Conservation (phyloP, 306 rosid genomes). For the Cicer cuneatum region DNA sequence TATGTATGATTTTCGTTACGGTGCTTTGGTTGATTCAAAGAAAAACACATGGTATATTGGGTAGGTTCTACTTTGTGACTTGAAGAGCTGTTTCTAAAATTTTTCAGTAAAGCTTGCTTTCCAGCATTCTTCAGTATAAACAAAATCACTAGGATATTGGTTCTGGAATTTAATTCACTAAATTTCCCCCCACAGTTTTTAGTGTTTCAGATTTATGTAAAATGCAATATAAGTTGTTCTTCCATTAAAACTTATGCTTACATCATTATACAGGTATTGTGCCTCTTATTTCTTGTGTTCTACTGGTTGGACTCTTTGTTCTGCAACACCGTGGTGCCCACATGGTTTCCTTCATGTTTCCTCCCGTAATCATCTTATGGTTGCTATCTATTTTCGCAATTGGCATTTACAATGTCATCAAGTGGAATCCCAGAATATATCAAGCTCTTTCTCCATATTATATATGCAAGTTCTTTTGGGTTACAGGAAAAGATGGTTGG, state of each 20-base stretch:
- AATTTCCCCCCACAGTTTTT: neutral
- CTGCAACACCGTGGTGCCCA: conserved; percentile 88
- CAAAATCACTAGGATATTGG: conserved; percentile 3
- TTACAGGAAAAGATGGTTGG: conserved; percentile 83
- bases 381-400: conserved; percentile 61
- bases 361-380: conserved; percentile 80
- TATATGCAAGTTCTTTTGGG: conserved; percentile 68
- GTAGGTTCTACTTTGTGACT: conserved; percentile 32
- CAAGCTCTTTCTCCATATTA: conserved; percentile 85
- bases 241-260: conserved; percentile 37
- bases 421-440: conserved; percentile 80
- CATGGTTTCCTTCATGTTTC: conserved; percentile 73
- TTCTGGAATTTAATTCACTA: conserved; percentile 26
- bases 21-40: conserved; percentile 31
- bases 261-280: conserved; percentile 58
- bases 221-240: conserved; percentile 30
- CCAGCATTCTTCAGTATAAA: conserved; percentile 19
- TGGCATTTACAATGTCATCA: conserved; percentile 76
- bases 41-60: conserved; percentile 21
- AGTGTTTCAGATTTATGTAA: neutral
- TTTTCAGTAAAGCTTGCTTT: conserved; percentile 31
- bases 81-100: conserved; percentile 35
- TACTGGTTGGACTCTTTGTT: conserved; percentile 70
- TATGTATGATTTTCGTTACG: conserved; percentile 20
- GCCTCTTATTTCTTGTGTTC: conserved; percentile 66